Base-by-base conservation (phyloP, 2,329 filamentous ascomycete species). In the Cytospora mali region DNA sequence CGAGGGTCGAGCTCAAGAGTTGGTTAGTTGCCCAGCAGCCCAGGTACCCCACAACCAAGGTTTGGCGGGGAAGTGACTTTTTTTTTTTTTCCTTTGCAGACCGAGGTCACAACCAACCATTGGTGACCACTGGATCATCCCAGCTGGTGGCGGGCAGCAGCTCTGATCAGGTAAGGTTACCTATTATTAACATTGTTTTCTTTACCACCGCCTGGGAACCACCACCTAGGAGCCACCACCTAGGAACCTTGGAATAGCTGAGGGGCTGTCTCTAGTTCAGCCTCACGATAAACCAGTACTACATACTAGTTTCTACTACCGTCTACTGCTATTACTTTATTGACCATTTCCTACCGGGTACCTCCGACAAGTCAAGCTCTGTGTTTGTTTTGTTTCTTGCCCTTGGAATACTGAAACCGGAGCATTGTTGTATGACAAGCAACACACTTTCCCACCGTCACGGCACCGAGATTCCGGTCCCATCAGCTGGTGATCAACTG, bases 401-500 rank as follows among this genome's bases (percentile, higher is more conserved):
- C n/a, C n/a, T 23, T 13, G 6, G n/a, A 23, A 46, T 23, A 46
- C 23, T 18, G 18, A 4, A n/a, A n/a, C 42, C 42, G 11, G 42
- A 46, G n/a, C n/a, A 46, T 23, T n/a, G 42, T 46, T 23, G 42
- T 46, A 46, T 23, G n/a, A 21, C 23, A 46, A 46, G n/a, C n/a
- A n/a, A 23, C n/a, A 23, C 14, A 23, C 42, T 23, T 23, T 46
- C 42, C 42, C n/a, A 46, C 42, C 21, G n/a, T 21, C 42, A 46
- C 42, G n/a, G 42, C 42, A 46, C 42, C 42, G 21, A 46, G n/a
- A 13, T 46, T 23, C 42, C 42, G 42, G 21, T 46, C 42, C 42
- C 42, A 46, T 46, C 42, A 46, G 42, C 42, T 46, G 42, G 42
- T 46, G 42, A 13, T 46, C 42, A 46, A 46, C n/a, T 46, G 42